phyloP scores from a whole-genome alignment of 177 flowering plant genomes.

The Vitis hybrid region DNA sequence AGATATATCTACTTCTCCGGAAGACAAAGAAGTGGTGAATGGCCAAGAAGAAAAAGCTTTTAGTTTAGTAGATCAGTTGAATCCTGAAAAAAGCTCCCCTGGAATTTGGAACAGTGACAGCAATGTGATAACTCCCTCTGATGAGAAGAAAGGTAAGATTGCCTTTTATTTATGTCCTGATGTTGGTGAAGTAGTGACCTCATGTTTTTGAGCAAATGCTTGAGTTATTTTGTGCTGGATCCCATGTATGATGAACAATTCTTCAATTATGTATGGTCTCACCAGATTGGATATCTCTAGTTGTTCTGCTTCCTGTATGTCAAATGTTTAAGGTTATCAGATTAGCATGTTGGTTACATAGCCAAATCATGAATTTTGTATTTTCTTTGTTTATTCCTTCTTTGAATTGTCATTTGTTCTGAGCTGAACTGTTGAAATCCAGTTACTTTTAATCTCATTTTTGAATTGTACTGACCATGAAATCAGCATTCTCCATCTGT shows the following conservation, averaged over 20 bases:
- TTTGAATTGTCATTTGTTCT: background rate
- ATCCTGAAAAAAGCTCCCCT: constrained; percentile 1
- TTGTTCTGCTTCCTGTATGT: background rate
- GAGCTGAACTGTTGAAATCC: background rate
- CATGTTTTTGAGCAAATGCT: too few relatives aligned
- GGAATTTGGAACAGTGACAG: background rate
- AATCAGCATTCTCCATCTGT: too few relatives aligned
- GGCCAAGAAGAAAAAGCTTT: background rate
- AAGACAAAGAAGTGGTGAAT: background rate
- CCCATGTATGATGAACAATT: background rate
- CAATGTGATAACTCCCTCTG: background rate
- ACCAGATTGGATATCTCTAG: background rate
- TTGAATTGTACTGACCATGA: too few relatives aligned
- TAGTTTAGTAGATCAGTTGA: background rate
- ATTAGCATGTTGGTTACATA: background rate
- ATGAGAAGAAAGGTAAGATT: constrained; percentile 1
- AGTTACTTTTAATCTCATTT: background rate
- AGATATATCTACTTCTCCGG: background rate
- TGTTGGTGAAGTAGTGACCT: background rate
- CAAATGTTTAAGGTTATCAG: background rate
- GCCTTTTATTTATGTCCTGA: background rate
- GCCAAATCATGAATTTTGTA: background rate
- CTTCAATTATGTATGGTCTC: background rate
- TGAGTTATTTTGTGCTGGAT: background rate
- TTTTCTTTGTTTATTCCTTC: background rate